Percentiles rank a stretch among this genome's conserved stretches.
phyloP scores from a whole-genome alignment of 768 basidiomycete genomes.

The Trametes sanguinea region DNA sequence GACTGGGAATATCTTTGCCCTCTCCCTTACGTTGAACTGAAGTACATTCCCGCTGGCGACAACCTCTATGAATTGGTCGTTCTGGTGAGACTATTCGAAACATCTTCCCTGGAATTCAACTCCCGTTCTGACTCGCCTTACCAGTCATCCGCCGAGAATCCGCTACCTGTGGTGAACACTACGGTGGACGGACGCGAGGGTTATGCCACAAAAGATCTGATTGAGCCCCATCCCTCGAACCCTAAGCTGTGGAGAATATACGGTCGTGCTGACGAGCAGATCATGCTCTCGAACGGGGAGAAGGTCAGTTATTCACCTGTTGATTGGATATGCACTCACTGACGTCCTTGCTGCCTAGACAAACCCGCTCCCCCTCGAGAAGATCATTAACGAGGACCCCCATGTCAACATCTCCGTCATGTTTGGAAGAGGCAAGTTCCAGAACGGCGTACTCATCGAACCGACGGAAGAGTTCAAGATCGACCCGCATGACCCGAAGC shows the following conservation, averaged over 20 bases:
- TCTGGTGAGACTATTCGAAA: background rate
- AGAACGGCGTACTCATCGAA: constrained; percentile 43
- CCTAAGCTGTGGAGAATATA: constrained; percentile 31
- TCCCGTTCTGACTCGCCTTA: background rate
- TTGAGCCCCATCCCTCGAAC: constrained; percentile 21
- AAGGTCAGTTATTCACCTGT: constrained; percentile 37
- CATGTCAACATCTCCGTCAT: constrained; percentile 37
- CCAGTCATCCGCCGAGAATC: background rate
- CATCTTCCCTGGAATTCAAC: background rate
- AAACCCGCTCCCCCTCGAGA: constrained; percentile 30
- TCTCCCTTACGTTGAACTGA: background rate
- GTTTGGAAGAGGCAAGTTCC: constrained; percentile 43
- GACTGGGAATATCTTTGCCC: constrained; percentile 17
- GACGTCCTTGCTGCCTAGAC: constrained; percentile 8
- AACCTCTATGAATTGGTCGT: constrained; percentile 9
- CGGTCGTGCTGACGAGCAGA: constrained; percentile 46
- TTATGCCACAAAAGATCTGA: constrained; percentile 23
- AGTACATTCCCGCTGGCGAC: constrained; percentile 3
- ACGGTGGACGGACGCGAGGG: constrained; percentile 22
- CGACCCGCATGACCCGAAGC: constrained; percentile 32
- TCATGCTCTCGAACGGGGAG: constrained; percentile 45
- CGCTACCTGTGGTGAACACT: constrained; percentile 12
- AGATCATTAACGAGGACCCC: constrained; percentile 38
- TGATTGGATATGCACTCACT: constrained; percentile 4
- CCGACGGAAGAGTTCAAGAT: constrained; percentile 32